These are phyloP conservation scores for Rhododendron griersonianum DNA, from an alignment of 148 eudicot species.

Conservation along the genomic window DNA sequence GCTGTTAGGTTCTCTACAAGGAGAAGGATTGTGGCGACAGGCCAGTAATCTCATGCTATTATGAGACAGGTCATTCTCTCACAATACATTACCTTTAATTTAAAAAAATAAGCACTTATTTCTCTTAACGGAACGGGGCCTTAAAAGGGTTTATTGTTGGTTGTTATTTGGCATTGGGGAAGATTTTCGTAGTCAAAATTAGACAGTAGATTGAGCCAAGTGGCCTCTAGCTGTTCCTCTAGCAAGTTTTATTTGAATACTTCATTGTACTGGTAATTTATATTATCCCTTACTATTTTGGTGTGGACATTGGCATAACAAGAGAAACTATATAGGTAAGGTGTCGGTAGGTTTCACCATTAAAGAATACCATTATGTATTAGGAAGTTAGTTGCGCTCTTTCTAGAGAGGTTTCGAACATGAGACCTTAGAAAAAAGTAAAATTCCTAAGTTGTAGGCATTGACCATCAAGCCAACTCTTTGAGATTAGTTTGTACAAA, in stretches of 20 bases:
- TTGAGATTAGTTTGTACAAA: too few species aligned
- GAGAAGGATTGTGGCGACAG: neutral
- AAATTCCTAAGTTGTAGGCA: neutral
- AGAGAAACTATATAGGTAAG: neutral
- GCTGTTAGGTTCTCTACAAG: neutral
- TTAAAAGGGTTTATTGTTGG: neutral
- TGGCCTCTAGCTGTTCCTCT: neutral
- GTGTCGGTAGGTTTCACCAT: neutral
- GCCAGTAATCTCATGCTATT: neutral
- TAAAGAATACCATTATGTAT: neutral
- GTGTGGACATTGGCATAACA: neutral
- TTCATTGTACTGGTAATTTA: neutral
- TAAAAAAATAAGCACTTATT: too few species aligned
- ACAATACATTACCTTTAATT: too few species aligned
- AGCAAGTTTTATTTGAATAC: neutral
- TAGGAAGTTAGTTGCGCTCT: neutral
- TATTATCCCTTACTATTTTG: neutral
- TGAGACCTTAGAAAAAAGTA: neutral
- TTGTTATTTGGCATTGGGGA: neutral
- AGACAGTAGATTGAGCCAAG: neutral
- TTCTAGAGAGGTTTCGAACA: neutral
- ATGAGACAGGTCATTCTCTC: too few species aligned
- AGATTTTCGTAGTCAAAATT: neutral
- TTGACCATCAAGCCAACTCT: too few species aligned
- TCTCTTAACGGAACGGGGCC: fast-evolving